Percentiles rank a stretch among this genome's conserved stretches.
Conservation (phyloP, 108 stramenopile genomes). For the Skeletonema menzelii region DNA sequence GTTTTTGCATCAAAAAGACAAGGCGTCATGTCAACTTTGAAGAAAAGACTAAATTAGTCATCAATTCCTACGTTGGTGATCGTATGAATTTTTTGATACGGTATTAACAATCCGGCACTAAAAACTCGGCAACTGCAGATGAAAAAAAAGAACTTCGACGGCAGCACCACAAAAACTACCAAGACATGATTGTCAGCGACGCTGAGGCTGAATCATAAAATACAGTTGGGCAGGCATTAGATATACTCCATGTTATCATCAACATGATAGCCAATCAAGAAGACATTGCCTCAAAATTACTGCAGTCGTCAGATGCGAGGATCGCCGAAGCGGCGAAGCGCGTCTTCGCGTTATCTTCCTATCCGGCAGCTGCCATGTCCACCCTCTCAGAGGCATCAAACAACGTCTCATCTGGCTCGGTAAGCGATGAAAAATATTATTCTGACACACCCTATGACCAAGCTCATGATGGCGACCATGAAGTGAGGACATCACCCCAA, state of each 20-base stretch:
- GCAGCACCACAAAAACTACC: not conserved
- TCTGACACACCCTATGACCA: not conserved
- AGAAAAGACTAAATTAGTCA: not conserved
- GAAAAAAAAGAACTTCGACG: not conserved
- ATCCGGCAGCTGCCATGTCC: constrained; percentile 1
- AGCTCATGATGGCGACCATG: not conserved
- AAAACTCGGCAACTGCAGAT: too few species aligned
- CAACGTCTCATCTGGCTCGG: not conserved
- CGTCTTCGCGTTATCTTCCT: constrained; percentile 27
- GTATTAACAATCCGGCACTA: not conserved
- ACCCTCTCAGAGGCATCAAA: not conserved
- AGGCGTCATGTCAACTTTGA: not conserved
- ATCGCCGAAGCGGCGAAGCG: constrained; percentile 52
- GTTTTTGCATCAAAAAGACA: not conserved
- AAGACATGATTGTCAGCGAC: not conserved
- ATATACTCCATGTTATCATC: not conserved
- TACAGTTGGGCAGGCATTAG: not conserved
- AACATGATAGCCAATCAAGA: constrained; percentile 6
- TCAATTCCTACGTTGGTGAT: not conserved
- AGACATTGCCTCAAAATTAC: constrained; percentile 40
- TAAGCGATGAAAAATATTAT: not conserved
- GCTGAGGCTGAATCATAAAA: not conserved
- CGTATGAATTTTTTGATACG: not conserved
- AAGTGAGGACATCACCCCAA: not conserved
- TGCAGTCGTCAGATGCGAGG: constrained; percentile 41